These are phyloP conservation scores for Colletotrichum sp. DNA, from an alignment of 2,329 filamentous ascomycete species.

Conservation along the genomic window DNA sequence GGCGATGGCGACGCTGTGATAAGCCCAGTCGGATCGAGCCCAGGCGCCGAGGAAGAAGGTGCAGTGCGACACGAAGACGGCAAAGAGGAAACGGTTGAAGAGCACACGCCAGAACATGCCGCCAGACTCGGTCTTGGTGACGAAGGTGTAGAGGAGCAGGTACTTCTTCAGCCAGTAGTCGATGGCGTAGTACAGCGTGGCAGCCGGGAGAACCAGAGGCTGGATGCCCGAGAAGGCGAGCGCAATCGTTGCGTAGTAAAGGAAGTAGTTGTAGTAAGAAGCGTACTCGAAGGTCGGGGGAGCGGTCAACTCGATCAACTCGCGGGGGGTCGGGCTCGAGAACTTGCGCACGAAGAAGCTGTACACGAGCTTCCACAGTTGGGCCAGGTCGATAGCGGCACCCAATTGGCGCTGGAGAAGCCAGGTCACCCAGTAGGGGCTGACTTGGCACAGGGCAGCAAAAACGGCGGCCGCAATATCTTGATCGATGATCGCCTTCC, in stretches of 20 bases:
- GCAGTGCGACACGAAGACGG: constrained; percentile 76
- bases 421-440: constrained; percentile 94
- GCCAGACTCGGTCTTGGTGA: constrained; percentile 96
- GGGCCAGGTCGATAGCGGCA: constrained; percentile 91
- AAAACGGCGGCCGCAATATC: constrained; percentile 71
- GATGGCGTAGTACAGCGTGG: constrained; percentile 86
- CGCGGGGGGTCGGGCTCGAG: constrained; percentile 84
- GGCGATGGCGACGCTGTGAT: constrained; percentile 62
- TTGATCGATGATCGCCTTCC: constrained; percentile 70
- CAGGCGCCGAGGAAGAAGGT: constrained; percentile 80
- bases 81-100: constrained; percentile 92
- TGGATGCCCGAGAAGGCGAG: constrained; percentile 86
- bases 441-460: constrained; percentile 78
- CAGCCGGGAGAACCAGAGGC: constrained; percentile 84
- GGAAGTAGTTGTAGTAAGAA: constrained; percentile 96
- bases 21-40: constrained; percentile 68
- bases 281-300: constrained; percentile 94
- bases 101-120: constrained; percentile 91
- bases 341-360: constrained; percentile 87
- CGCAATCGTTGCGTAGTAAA: constrained; percentile 91
- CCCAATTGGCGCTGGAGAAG: constrained; percentile 91
- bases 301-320: constrained; percentile 90
- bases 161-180: constrained; percentile 96
- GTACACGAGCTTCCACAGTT: constrained; percentile 83
- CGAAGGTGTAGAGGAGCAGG: constrained; percentile 88